Evolutionary conservation across 2,329 filamentous ascomycete genomes (phyloP).

Genomic region (Metarhizium brunneum): DNA sequence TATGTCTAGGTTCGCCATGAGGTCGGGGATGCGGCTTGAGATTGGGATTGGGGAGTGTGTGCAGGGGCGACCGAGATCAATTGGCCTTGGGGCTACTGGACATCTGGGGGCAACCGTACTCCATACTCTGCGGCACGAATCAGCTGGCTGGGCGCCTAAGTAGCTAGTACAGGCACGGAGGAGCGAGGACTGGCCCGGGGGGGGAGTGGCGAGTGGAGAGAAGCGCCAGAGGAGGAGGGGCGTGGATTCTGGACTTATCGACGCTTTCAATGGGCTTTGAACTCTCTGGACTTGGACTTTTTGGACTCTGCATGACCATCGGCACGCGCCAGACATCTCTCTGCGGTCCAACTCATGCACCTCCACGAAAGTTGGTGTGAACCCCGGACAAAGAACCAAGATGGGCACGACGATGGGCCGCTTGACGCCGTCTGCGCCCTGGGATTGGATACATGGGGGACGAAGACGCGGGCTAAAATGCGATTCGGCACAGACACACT

Average conservation of each 20-base stretch:
- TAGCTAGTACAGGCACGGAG: too few species aligned
- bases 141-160: too few species aligned
- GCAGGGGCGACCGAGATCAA: background rate
- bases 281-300: background rate
- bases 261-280: too few species aligned
- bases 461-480: background rate
- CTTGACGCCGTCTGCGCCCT: background rate
- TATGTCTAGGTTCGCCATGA: background rate
- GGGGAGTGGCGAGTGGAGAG: background rate
- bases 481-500: background rate
- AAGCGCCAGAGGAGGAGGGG: background rate
- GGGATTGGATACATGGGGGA: background rate
- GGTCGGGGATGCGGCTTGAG: background rate
- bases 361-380: background rate
- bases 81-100: too few species aligned
- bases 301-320: too few species aligned
- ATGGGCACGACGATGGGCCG: background rate
- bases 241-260: background rate
- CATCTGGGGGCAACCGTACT: too few species aligned
- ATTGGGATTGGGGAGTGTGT: background rate
- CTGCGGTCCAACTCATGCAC: background rate
- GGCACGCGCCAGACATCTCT: background rate
- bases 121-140: too few species aligned
- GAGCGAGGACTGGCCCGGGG: too few species aligned
- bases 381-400: constrained; percentile 3